Conservation (phyloP, 2,329 filamentous ascomycete genomes). For the Talaromyces amestolkiae region DNA sequence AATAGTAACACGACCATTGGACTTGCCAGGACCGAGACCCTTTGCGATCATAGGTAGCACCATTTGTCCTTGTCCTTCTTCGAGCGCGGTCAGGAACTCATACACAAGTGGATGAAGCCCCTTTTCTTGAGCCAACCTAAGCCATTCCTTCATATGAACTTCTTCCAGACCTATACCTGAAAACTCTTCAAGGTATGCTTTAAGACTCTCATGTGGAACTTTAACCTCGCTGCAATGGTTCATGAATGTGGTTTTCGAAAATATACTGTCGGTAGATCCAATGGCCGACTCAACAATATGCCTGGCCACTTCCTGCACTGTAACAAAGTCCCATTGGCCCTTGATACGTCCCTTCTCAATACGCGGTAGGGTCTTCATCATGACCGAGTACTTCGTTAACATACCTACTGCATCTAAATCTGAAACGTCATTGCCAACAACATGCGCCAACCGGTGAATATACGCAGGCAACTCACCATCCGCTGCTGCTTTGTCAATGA, state of each 20-base stretch:
- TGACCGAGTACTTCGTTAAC: conserved; percentile 4
- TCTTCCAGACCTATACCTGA: background rate
- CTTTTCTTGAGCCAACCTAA: background rate
- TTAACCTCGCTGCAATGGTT: background rate
- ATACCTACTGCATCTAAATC: conserved; percentile 8
- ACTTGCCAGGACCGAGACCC: conserved; percentile 25
- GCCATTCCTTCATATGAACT: background rate
- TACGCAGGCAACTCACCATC: background rate
- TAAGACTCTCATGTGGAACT: background rate
- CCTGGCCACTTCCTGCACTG: background rate
- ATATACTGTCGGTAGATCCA: background rate
- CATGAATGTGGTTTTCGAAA: background rate
- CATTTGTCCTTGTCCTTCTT: background rate
- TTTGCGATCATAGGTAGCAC: conserved; percentile 10
- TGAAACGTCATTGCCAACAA: background rate
- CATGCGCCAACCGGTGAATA: conserved; percentile 9
- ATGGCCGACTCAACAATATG: background rate
- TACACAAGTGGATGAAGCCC: conserved; percentile 9
- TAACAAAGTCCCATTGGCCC: conserved; percentile 11
- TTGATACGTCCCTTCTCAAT: background rate
- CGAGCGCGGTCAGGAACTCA: background rate
- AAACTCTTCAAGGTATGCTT: background rate
- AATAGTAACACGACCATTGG: background rate
- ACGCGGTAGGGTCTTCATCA: background rate
- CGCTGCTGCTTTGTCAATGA: conserved; percentile 32